phyloP scores from a whole-genome alignment of 352 stramenopile genomes.

The Phytophthora chlamydospora region DNA sequence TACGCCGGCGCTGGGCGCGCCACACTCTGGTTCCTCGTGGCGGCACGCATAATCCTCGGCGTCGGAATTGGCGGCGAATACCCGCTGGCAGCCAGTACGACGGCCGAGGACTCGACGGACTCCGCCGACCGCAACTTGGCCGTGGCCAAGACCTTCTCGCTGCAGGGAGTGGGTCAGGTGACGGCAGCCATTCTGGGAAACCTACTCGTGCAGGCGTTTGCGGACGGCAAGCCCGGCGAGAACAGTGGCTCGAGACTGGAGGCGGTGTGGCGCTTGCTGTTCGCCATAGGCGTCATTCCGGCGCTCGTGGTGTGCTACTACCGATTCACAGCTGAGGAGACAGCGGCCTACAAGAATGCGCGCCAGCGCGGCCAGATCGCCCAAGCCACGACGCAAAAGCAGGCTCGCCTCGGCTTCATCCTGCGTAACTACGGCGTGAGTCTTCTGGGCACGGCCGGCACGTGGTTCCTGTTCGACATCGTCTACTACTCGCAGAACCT shows the following conservation, averaged over 20 bases:
- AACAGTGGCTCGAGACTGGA: conserved; percentile 49
- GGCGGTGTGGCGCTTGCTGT: conserved; percentile 61
- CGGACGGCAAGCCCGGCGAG: conserved; percentile 38
- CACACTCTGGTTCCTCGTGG: conserved; percentile 30
- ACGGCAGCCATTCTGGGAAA: conserved; percentile 60
- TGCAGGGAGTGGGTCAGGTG: conserved; percentile 60
- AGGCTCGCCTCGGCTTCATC: conserved; percentile 38
- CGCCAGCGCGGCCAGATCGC: conserved; percentile 14
- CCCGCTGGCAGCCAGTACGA: conserved; percentile 49
- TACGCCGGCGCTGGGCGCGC: conserved; percentile 11
- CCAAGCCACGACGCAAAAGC: conserved; percentile 10
- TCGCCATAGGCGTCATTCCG: conserved; percentile 55
- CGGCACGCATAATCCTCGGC: conserved; percentile 20
- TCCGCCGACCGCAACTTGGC: conserved; percentile 47
- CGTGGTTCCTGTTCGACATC: conserved; percentile 85
- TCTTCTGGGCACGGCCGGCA: conserved; percentile 60
- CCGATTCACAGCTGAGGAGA: conserved; percentile 57
- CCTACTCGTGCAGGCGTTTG: conserved; percentile 50
- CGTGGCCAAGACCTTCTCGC: conserved; percentile 65
- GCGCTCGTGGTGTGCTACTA: conserved; percentile 58
- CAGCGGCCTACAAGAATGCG: conserved; percentile 41
- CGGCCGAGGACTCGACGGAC: conserved; percentile 56
- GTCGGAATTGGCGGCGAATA: conserved; percentile 30
- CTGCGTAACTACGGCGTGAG: conserved; percentile 41
- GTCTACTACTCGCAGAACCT: conserved; percentile 74